Conservation (phyloP, 805 yeast species). For the Sugiyamaella floridensis region DNA sequence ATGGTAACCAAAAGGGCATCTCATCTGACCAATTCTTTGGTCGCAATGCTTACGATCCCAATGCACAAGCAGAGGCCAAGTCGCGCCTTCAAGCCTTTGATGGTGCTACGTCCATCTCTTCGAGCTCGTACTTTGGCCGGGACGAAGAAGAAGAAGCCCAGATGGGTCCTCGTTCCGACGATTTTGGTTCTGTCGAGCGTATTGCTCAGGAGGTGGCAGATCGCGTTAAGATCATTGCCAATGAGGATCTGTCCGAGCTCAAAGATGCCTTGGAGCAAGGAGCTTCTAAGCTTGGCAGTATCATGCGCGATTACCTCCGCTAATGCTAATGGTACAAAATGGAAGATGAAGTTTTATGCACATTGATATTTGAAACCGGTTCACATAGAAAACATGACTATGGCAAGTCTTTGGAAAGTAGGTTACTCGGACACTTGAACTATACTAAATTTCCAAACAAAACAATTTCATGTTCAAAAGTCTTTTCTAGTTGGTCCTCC, state of each 20-base stretch:
- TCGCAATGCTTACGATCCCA: slow-evolving; percentile 73
- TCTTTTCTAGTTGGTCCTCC: too few species aligned
- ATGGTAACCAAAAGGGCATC: slow-evolving; percentile 85
- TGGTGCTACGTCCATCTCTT: slow-evolving; percentile 87
- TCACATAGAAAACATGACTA: too few species aligned
- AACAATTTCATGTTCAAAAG: too few species aligned
- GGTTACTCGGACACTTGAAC: too few species aligned
- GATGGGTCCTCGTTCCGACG: slow-evolving; percentile 27
- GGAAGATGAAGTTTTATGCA: background rate
- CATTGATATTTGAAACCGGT: too few species aligned
- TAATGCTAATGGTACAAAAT: slow-evolving; percentile 12
- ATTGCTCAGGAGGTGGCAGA: slow-evolving; percentile 58
- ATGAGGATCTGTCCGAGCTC: slow-evolving; percentile 80
- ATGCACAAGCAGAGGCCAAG: slow-evolving; percentile 71
- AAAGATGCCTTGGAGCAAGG: slow-evolving; percentile 93
- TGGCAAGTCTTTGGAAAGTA: too few species aligned
- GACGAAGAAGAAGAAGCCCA: slow-evolving; percentile 45
- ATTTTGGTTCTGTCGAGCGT: slow-evolving; percentile 41
- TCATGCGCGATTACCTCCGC: slow-evolving; percentile 78
- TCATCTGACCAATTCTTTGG: slow-evolving; percentile 95
- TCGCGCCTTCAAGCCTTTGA: slow-evolving; percentile 72
- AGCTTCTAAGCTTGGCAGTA: slow-evolving; percentile 79
- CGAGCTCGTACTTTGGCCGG: slow-evolving; percentile 88
- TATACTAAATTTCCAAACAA: too few species aligned
- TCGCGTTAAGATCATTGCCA: slow-evolving; percentile 66